Percentiles rank a stretch among this genome's conserved stretches.
Conservation (phyloP, 2,329 filamentous ascomycete genomes). For the Pseudogymnoascus sp. region DNA sequence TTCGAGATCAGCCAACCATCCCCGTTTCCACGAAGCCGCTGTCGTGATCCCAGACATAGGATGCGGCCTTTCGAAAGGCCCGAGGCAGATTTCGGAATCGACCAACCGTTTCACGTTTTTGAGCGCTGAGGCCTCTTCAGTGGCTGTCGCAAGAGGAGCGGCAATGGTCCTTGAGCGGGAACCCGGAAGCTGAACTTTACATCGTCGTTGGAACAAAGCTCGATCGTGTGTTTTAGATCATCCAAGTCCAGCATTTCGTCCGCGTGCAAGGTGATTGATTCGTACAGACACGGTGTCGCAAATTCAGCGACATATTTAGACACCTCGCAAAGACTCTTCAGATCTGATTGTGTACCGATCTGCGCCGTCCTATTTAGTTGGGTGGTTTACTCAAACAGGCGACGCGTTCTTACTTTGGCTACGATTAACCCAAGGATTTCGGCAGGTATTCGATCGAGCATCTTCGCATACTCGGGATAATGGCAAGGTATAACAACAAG, state of each 20-base stretch:
- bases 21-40: too few relatives aligned
- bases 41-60: neutral
- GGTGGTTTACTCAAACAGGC: neutral
- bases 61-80: too few relatives aligned
- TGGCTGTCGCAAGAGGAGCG: too few relatives aligned
- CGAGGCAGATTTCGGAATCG: too few relatives aligned
- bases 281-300: neutral
- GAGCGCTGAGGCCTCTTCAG: too few relatives aligned
- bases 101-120: too few relatives aligned
- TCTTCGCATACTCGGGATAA: neutral
- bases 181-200: neutral
- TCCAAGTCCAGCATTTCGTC: neutral
- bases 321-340: neutral
- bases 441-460: neutral
- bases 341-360: neutral
- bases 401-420: neutral
- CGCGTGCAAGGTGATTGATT: neutral
- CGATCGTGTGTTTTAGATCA: neutral
- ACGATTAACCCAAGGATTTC: neutral
- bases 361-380: neutral
- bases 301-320: conserved; percentile 1
- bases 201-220: neutral
- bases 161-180: too few relatives aligned
- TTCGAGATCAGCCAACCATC: too few relatives aligned
- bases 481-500: neutral